A percentile compares a stretch with the other conserved stretches of the same genome.
These are phyloP conservation scores for Nigrospora osmanthi DNA, from an alignment of 2,329 filamentous ascomycete species.

Conservation along the genomic window DNA sequence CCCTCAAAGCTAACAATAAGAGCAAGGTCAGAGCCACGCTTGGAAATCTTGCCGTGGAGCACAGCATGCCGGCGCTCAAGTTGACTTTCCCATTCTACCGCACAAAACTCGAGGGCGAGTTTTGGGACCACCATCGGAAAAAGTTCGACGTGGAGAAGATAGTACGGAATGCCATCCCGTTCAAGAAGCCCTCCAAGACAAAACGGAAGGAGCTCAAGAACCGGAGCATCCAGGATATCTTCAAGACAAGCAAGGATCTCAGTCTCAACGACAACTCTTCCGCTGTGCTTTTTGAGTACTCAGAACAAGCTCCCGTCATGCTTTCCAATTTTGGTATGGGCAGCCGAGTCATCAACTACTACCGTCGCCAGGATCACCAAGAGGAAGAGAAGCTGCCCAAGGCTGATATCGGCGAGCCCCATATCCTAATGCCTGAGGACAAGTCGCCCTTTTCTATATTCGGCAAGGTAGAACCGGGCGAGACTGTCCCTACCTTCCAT, in stretches of 20 bases:
- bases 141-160: slow-evolving; percentile 60
- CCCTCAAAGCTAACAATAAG: slow-evolving; percentile 93
- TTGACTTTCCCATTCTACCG: slow-evolving; percentile 95
- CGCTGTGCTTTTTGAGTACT: slow-evolving; percentile 87
- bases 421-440: slow-evolving; percentile 83
- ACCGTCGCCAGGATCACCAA: slow-evolving; percentile 70
- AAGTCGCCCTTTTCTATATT: slow-evolving; percentile 95
- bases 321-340: slow-evolving; percentile 98
- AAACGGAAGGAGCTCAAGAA: slow-evolving; percentile 81
- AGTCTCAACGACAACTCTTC: slow-evolving; percentile 84
- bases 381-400: slow-evolving; percentile 73
- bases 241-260: slow-evolving; percentile 71
- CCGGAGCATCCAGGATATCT: slow-evolving; percentile 70
- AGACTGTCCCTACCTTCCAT: slow-evolving; percentile 83
- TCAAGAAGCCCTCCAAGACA: slow-evolving; percentile 51
- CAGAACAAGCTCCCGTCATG: slow-evolving; percentile 84
- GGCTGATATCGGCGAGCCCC: slow-evolving; percentile 79
- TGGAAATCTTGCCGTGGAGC: slow-evolving; percentile 86
- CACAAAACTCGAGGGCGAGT: slow-evolving; percentile 67
- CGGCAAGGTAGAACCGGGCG: slow-evolving; percentile 83
- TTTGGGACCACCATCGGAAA: slow-evolving; percentile 59
- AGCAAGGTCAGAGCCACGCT: slow-evolving; percentile 91
- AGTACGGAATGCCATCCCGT: slow-evolving; percentile 16
- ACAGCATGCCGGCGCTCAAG: slow-evolving; percentile 84
- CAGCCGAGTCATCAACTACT: slow-evolving; percentile 93